Conservation (phyloP, 2,329 filamentous ascomycete species). For the Colletotrichum tropicale region DNA sequence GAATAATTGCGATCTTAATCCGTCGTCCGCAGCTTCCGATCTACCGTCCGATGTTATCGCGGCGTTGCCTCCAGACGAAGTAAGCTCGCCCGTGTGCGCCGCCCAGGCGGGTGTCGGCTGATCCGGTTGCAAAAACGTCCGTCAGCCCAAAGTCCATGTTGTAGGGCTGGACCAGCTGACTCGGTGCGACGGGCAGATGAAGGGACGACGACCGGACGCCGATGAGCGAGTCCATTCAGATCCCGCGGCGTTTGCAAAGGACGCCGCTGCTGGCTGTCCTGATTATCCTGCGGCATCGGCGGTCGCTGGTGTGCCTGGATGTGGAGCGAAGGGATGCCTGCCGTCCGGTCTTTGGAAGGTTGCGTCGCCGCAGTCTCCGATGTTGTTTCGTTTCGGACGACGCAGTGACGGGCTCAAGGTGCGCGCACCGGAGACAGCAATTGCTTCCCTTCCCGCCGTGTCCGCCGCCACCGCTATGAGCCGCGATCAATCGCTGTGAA, state of each 20-base stretch:
- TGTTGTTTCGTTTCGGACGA: neutral
- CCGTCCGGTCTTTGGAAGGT: neutral
- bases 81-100: neutral
- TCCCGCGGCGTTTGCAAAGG: neutral
- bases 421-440: neutral
- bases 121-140: neutral
- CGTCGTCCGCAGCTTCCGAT: neutral
- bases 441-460: neutral
- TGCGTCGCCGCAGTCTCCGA: neutral
- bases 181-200: neutral
- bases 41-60: neutral
- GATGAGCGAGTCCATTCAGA: neutral
- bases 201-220: neutral
- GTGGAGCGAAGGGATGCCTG: neutral
- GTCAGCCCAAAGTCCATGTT: neutral
- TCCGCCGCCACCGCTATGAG: neutral
- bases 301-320: neutral
- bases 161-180: neutral
- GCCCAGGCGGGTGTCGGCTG: neutral
- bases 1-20: neutral
- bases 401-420: neutral
- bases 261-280: neutral
- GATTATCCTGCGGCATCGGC: neutral
- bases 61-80: neutral
- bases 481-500: neutral